Percentiles rank a stretch among this genome's conserved stretches.
Conservation (phyloP, 352 stramenopile species). For the Pythium brassicae region DNA sequence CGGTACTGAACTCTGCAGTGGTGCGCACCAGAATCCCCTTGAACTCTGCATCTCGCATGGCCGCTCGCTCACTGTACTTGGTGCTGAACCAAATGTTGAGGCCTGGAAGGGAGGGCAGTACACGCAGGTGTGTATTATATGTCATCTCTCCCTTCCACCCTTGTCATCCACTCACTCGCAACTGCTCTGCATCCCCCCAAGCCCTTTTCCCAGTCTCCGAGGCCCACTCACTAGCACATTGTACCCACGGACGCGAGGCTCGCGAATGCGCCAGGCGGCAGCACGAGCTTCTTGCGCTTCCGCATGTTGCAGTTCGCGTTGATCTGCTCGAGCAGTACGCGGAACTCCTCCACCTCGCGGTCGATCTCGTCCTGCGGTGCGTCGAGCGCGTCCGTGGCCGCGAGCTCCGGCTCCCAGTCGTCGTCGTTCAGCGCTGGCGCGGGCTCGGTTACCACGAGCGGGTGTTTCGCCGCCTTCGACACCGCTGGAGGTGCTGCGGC, state of each 20-base stretch:
- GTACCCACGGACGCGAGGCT: conserved; percentile 14
- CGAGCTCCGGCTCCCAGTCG: background rate
- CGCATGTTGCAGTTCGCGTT: conserved; percentile 45
- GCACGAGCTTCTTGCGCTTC: conserved; percentile 66
- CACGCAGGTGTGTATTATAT: too few relatives aligned
- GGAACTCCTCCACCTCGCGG: conserved; percentile 75
- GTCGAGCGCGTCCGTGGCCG: too few relatives aligned
- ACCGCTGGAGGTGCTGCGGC: background rate
- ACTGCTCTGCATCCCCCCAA: too few relatives aligned
- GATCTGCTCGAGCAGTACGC: conserved; percentile 66
- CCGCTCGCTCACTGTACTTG: too few relatives aligned
- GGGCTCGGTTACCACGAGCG: conserved; percentile 1
- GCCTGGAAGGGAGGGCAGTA: too few relatives aligned
- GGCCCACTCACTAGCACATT: conserved; percentile 10
- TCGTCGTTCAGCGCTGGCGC: background rate
- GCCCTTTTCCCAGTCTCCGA: too few relatives aligned
- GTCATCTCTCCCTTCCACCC: too few relatives aligned
- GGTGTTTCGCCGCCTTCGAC: conserved; percentile 6
- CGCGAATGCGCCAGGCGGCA: conserved; percentile 57
- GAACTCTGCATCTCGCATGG: too few relatives aligned
- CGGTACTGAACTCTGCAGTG: too few relatives aligned
- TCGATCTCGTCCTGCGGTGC: conserved; percentile 49
- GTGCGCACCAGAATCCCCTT: too few relatives aligned
- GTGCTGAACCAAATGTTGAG: too few relatives aligned
- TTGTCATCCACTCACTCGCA: too few relatives aligned